phyloP scores from a whole-genome alignment of 768 basidiomycete genomes.

The Ramaria sp. region DNA sequence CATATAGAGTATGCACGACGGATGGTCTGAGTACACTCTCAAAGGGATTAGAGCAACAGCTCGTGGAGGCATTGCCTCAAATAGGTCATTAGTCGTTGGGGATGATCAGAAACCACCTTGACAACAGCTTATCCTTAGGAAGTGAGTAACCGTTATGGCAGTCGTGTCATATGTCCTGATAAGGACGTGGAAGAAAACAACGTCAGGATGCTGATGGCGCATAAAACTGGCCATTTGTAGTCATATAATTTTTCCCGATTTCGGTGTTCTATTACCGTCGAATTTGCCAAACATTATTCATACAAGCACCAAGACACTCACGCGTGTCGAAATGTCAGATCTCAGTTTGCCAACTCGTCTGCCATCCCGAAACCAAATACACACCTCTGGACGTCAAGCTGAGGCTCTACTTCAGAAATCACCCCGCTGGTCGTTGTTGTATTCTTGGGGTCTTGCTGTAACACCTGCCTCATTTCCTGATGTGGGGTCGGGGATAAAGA shows the following conservation, averaged over 20 bases:
- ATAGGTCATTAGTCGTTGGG: neutral
- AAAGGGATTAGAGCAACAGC: slow-evolving; percentile 44
- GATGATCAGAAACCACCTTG: no score
- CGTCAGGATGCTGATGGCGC: no score
- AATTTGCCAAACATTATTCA: no score
- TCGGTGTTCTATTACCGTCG: no score
- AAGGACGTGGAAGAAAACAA: no score
- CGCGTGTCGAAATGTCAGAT: no score
- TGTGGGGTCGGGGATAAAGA: neutral
- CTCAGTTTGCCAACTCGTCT: neutral
- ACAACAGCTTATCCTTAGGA: no score
- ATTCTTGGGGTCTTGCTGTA: slow-evolving; percentile 2
- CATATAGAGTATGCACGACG: slow-evolving; percentile 69
- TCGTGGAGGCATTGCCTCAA: slow-evolving; percentile 26
- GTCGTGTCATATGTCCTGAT: no score
- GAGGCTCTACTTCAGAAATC: neutral
- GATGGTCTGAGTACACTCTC: slow-evolving; percentile 65
- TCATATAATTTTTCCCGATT: no score
- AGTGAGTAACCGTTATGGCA: no score
- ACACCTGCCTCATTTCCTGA: neutral
- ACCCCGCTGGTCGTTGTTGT: slow-evolving; percentile 1
- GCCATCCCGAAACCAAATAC: neutral
- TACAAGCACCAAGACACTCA: no score
- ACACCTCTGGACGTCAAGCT: neutral
- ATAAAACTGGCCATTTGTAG: no score